Evolutionary conservation across 306 rosid genomes (phyloP).

Genomic region (Quercus bicolor): DNA sequence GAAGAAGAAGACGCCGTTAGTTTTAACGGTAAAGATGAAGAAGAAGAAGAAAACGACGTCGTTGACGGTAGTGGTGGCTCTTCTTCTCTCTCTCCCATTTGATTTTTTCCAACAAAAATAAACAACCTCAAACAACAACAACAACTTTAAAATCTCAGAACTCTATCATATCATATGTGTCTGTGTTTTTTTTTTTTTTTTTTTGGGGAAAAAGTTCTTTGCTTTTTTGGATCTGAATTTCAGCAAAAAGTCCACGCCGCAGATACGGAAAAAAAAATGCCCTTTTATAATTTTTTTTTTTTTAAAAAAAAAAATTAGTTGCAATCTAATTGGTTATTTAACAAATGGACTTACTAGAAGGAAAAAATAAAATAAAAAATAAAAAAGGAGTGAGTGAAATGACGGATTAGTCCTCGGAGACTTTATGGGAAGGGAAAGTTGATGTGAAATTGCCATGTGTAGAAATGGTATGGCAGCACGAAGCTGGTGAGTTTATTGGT

Average conservation of each 20-base stretch:
- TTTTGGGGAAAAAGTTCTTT: neutral
- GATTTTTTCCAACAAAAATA: neutral
- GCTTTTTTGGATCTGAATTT: constrained; percentile 45
- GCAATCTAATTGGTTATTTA: neutral
- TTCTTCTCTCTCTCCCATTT: constrained; percentile 45
- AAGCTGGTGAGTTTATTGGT: neutral
- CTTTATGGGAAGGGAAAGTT: neutral
- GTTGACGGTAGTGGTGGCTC: constrained; percentile 14
- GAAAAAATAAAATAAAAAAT: too few species aligned
- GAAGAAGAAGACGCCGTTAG: constrained; percentile 7
- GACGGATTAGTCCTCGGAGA: constrained; percentile 13
- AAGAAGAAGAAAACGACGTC: constrained; percentile 20
- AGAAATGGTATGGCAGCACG: neutral
- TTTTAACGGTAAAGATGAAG: constrained; percentile 23
- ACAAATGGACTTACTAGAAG: neutral
- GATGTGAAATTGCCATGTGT: neutral
- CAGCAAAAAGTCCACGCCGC: constrained; percentile 65
- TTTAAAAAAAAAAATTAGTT: neutral
- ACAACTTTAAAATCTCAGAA: too few species aligned
- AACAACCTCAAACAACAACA: too few species aligned
- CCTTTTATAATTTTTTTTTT: neutral
- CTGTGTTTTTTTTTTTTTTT: neutral
- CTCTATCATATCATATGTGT: neutral
- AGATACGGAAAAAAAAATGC: constrained; percentile 1
- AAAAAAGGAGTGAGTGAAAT: neutral